phyloP scores from a whole-genome alignment of 2,329 filamentous ascomycete species.

The Verticillium albo-atrum region DNA sequence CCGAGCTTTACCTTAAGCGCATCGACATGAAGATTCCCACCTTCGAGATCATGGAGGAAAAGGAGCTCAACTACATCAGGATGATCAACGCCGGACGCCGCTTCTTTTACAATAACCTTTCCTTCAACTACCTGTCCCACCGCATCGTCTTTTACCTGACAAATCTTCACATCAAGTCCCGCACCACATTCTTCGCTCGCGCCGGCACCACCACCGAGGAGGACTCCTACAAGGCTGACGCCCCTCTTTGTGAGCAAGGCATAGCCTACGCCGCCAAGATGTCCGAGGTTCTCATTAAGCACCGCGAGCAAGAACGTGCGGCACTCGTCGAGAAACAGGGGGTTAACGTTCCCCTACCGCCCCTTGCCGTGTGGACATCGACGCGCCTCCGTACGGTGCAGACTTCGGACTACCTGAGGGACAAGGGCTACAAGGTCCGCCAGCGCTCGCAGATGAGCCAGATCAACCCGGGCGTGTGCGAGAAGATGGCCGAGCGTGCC shows the following conservation, averaged over 20 bases:
- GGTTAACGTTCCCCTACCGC: conserved; percentile 64
- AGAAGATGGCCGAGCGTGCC: conserved; percentile 80
- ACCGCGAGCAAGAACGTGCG: conserved; percentile 77
- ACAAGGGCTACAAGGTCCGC: conserved; percentile 76
- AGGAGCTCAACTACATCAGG: conserved; percentile 94
- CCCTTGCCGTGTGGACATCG: conserved; percentile 90
- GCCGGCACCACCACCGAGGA: conserved; percentile 83
- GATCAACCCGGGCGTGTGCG: conserved; percentile 92
- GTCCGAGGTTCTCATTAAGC: conserved; percentile 75
- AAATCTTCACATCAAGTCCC: conserved; percentile 93
- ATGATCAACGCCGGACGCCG: conserved; percentile 97
- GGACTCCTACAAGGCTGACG: conserved; percentile 89
- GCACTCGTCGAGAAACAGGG: conserved; percentile 66
- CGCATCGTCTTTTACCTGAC: conserved; percentile 98
- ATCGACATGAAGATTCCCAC: conserved; percentile 92
- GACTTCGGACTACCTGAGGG: conserved; percentile 77
- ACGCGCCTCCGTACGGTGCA: conserved; percentile 87
- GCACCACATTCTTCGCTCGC: conserved; percentile 88
- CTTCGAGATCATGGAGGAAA: conserved; percentile 95
- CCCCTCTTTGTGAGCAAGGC: conserved; percentile 75
- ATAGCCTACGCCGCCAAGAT: conserved; percentile 78
- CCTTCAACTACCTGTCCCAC: conserved; percentile 93
- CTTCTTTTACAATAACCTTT: conserved; percentile 94
- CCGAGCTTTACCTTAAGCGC: conserved; percentile 82
- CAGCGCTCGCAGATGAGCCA: conserved; percentile 97